Percentiles rank a stretch among this genome's conserved stretches.
These are phyloP conservation scores for Hericium alpestre DNA, from an alignment of 768 basidiomycete species.

Conservation along the genomic window DNA sequence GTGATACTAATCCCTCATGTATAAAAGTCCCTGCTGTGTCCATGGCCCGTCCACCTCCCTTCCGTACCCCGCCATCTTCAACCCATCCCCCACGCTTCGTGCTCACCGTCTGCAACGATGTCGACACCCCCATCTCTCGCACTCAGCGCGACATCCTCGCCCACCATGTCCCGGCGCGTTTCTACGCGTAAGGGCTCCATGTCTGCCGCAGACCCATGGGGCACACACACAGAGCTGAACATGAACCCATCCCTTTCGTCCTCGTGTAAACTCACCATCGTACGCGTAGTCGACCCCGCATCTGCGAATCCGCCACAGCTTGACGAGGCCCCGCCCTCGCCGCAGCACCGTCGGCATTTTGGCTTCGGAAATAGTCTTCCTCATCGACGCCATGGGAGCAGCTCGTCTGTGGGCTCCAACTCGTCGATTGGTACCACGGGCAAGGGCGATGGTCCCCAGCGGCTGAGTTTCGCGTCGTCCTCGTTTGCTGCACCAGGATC, in stretches of 20 bases:
- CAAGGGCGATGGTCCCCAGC: conserved; percentile 17
- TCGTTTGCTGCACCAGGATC: conserved; percentile 36
- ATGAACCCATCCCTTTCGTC: conserved; percentile 43
- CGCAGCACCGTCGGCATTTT: conserved; percentile 17
- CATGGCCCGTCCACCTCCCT: not conserved
- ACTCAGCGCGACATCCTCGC: not conserved
- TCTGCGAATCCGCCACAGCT: conserved; percentile 20
- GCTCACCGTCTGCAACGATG: not conserved
- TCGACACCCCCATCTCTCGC: not conserved
- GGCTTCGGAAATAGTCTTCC: conserved; percentile 16
- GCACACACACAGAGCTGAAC: conserved; percentile 41
- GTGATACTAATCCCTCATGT: not conserved
- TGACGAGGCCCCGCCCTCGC: conserved; percentile 27
- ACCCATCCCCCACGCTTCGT: not conserved
- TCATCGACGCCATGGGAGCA: conserved; percentile 22
- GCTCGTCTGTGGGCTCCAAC: conserved; percentile 19
- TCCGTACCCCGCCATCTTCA: not conserved
- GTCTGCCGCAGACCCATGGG: conserved; percentile 61
- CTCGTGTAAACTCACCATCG: conserved; percentile 63
- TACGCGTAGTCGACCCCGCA: conserved; percentile 36
- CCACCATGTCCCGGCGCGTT: conserved; percentile 25
- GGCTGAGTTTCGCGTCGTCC: conserved; percentile 57
- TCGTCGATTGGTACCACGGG: conserved; percentile 8
- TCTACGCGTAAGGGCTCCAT: conserved; percentile 56
- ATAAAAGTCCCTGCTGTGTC: not conserved